Evolutionary conservation across 768 basidiomycete genomes (phyloP), one percentile per base, ranked within the genome.

Genomic region (Suillus ampliporus): DNA sequence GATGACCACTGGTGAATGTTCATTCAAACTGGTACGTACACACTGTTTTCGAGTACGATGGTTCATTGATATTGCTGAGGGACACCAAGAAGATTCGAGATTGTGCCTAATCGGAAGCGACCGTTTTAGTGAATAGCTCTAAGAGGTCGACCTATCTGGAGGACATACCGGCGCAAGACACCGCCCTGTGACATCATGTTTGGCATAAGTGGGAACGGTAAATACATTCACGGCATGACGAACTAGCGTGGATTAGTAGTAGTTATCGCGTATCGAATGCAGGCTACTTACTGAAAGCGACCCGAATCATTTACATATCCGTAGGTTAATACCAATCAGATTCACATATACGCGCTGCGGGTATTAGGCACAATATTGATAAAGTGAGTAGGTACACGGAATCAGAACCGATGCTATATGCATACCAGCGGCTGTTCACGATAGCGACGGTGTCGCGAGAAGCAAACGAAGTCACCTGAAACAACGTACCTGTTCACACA

Each of bases 401-500:
- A 31, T 19, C 10, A 51, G 6, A 31, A 35, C 19, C 7, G 31
- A 13, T 7, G 31, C 50, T n/a, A n/a, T 51, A 51, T 51, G 31
- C 31, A 51, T 51, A 34, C 19, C 50, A 51, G 19, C 50, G 50
- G 50, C 28, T 31, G 28, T 31, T n/a, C 50, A 51, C 50, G 50
- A 51, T 10, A 10, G 9, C 28, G 19, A 4, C 31, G 17, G 28
- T 19, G 11, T 51, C 28, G 31, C 31, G 28, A n/a, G 31, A 51
- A 10, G 28, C n/a, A 51, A 51, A 31, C 50, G 13, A 34, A 51
- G 50, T 34, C 50, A 51, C n/a, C 13, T 34, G 28, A n/a, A 51
- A 11, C 31, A 13, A n/a, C 31, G 31, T 34, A 51, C 50, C 50
- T 51, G 50, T 51, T 51, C 50, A 34, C 50, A 51, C 50, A 28